Evolutionary conservation across 768 basidiomycete species (phyloP), one percentile per base, ranked within the genome.

Genomic region (Tylopilus intermedius): DNA sequence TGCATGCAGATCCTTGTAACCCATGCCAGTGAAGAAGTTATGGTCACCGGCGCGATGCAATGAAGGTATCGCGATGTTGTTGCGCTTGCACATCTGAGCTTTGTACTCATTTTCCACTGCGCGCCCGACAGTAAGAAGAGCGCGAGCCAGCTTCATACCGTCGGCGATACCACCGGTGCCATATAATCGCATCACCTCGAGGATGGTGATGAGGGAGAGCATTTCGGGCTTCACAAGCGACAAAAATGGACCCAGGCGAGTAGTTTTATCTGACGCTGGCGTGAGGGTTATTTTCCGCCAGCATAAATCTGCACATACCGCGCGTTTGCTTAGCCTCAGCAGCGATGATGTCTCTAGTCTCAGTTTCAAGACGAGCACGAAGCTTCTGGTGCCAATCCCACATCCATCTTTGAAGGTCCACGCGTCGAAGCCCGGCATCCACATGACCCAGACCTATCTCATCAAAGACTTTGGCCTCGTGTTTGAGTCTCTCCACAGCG

Each of bases 91-190:
- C 63, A 91, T 82, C 64, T 88, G 78, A 3, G 90, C 83, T 67
- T 94, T 88, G 74, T 94, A 89, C 73, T 98, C 94, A 46, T 82
- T 78, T 72, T 98, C 95, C 33, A 97, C 81, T 0, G 88, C 88
- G 53, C 79, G 83, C 0, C 94, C 95, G 21, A 97, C 79, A 0
- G 78, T 69, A 21, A 96, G 72, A 54, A 96, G 75, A 0, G 89
- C 90, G 0, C 91, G 78, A 1, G 93, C 79, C 0, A 91, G 86
- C 70, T 96, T 95, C 86, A 95, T 90, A 4, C 94, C 94, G 38
- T 85, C 81, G 0, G 75, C 61, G n/a, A 93, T 76, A 11, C 90
- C 89, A 6, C 90, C 88, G 1, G 79, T 75, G 6, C 88, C 86
- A 30, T 85, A 81, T 10, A 93, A 67, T 5, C 89, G 81, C 86